Base-by-base conservation (phyloP, 2,329 filamentous ascomycete genomes). In the Fusarium marasasianum region DNA sequence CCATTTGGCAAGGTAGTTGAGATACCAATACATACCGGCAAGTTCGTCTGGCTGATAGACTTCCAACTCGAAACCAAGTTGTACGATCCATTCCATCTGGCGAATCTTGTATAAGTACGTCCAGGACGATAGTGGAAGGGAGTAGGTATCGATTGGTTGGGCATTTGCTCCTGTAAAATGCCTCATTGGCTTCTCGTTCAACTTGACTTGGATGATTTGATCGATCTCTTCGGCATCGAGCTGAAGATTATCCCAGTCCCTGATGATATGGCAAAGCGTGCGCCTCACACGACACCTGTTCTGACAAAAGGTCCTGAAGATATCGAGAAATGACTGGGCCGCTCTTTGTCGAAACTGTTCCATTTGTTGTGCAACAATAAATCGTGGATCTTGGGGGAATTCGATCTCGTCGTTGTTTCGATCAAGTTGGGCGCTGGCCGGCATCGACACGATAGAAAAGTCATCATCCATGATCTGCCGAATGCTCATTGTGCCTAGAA, bases 11-110 rank as follows among this genome's bases (percentile, higher is more conserved):
- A 97, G 84, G 83, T 94, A 90, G 75, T 93, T 90, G 72, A 98
- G 84, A 81, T 98, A 95, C 91, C 93, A 96, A 82, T 98, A 98
- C 93, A 98, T 97, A 31, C 91, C 91, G 2, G 91, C 89, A 15
- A 96, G 87, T 81, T 99, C 96, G 80, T 97, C 93, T 1, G 91
- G 88, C 60, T 96, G 91, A 82, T 98, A 98, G 15, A 98, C 90
- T 48, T 96, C 92, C 18, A 98, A 91, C 82, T 99, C 96, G 81
- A 99, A 98, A 18, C 97, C 96, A 38, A 98, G 90, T 79, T 98
- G 93, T 22, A 98, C 88, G 51, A 97, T 92, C 86, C 91, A 93
- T 80, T 96, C 92, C 88, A 98, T 94, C 78, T 96, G 90, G 37
- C 89, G 90, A n/a, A 98, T 87, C 82, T 98, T 98, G 82, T 97